phyloP scores from a whole-genome alignment of 2,329 filamentous ascomycete genomes.

The Stenocarpella maydis region DNA sequence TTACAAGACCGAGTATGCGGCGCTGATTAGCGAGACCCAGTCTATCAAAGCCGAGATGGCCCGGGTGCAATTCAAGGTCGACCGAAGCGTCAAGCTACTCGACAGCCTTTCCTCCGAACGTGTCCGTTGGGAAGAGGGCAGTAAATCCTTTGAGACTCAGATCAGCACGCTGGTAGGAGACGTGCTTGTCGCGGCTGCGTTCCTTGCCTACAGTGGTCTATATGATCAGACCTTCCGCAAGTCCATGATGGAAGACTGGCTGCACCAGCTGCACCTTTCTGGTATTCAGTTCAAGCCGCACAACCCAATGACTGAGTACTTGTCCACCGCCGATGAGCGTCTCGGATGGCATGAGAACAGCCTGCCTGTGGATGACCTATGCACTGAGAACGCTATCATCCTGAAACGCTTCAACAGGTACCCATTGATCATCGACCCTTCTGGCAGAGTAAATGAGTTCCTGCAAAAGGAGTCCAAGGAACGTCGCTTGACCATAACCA shows the following conservation, averaged over 20 bases:
- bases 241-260: conserved; percentile 97
- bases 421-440: conserved; percentile 97
- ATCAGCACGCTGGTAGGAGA: conserved; percentile 97
- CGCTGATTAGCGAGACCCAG: conserved; percentile 95
- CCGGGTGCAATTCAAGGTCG: conserved; percentile 96
- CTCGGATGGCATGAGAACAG: conserved; percentile 94
- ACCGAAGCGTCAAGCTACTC: conserved; percentile 91
- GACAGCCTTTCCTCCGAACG: conserved; percentile 96
- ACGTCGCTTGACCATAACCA: conserved; percentile 92
- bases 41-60: conserved; percentile 98
- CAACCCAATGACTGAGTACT: conserved; percentile 94
- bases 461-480: conserved; percentile 94
- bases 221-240: conserved; percentile 99
- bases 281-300: conserved; percentile 92
- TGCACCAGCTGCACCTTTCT: conserved; percentile 91
- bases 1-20: conserved; percentile 96
- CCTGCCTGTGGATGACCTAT: conserved; percentile 93
- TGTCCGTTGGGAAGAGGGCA: conserved; percentile 93
- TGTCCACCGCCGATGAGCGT: conserved; percentile 95
- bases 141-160: conserved; percentile 97
- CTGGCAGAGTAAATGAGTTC: conserved; percentile 93
- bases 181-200: conserved; percentile 94
- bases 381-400: conserved; percentile 98
- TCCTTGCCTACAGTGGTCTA: conserved; percentile 94
- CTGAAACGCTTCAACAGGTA: conserved; percentile 98